A percentile compares a stretch with the other conserved stretches of the same genome.
phyloP scores from a whole-genome alignment of 108 stramenopile genomes.

The Stephanodiscus triporus region DNA sequence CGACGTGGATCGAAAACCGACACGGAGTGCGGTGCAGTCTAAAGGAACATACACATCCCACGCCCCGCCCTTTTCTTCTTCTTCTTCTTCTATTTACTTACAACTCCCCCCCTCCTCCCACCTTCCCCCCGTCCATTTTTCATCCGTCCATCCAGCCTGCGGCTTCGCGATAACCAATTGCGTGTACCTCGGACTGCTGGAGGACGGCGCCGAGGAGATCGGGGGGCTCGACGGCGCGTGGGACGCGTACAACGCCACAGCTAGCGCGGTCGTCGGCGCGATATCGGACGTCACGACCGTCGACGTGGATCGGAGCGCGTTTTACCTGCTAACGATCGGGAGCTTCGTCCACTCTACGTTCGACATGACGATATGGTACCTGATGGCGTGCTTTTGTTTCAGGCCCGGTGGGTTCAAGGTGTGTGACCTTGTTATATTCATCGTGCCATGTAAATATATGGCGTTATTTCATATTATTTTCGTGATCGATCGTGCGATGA shows the following conservation, averaged over 20 bases:
- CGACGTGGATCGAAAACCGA: too few species aligned
- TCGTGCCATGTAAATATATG: too few species aligned
- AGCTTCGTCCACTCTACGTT: conserved; percentile 66
- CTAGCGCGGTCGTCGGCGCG: conserved; percentile 11
- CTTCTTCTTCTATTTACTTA: too few species aligned
- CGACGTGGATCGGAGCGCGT: conserved; percentile 57
- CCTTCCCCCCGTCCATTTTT: too few species aligned
- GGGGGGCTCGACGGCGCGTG: conserved; percentile 15
- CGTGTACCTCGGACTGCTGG: conserved; percentile 63
- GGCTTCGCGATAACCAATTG: conserved; percentile 80
- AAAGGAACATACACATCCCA: too few species aligned
- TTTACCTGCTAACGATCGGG: conserved; percentile 80
- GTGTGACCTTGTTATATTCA: too few species aligned
- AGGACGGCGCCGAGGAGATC: conserved; percentile 18
- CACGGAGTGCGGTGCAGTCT: too few species aligned
- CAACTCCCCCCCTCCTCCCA: too few species aligned
- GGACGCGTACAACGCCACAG: conserved; percentile 41
- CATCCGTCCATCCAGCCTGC: conserved; percentile 54
- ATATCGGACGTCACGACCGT: conserved; percentile 22
- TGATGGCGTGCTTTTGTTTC: conserved; percentile 80
- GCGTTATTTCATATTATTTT: too few species aligned
- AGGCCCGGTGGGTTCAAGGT: conserved; percentile 46
- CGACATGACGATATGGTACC: conserved; percentile 75
- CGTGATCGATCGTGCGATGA: too few species aligned
- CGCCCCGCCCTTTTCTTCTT: too few species aligned